Base-by-base conservation (phyloP, 2,329 filamentous ascomycete species). In the Ophiosphaerella herpotricha region DNA sequence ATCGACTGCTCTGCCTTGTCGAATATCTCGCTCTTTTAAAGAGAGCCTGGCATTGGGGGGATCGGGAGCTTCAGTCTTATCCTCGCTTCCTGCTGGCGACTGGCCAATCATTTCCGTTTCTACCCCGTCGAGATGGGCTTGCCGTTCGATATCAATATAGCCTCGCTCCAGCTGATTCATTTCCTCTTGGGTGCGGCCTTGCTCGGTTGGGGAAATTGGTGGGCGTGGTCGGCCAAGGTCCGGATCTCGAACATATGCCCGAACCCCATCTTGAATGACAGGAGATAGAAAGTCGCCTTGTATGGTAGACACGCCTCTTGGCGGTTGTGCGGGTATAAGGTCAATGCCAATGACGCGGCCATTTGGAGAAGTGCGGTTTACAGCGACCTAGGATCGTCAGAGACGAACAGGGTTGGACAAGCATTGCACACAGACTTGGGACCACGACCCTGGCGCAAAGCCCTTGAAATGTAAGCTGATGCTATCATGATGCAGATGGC, bases 301-400 rank as follows among this genome's bases (percentile, higher is more conserved):
- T 49, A 99, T 91, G 2, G 91, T 91, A 24, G 90, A 92, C n/a
- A 96, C 91, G 18, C 94, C 94, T 65, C 83, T 85, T 0, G 94
- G 94, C 5, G 95, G 93, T 70, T 93, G 88, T 0, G 91, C 90
- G 4, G 94, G 94, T 58, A 99, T 91, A 43, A 99, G 83, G 71
- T 99, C 94, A 64, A 99, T 93, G 9, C 94, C 95, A 24, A 99
- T 79, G 11, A 99, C 86, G 37, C 88, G 84, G 7, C 92, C 91
- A 39, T 82, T 75, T 0, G 92, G 92, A 53, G 83, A 81, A 4
- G 90, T 96, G 44, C 85, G 83, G 53, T 90, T 88, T 31, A 89
- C 78, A 14, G 94, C 94, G 32, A 97, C 91, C 85, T 95, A 66
- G 34, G 43, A 14, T 13, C 4, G 12, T 49, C 49, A 50, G 52